These are phyloP conservation scores for Nakazawaea wickerhamii DNA, from an alignment of 805 yeast species.

Conservation along the genomic window DNA sequence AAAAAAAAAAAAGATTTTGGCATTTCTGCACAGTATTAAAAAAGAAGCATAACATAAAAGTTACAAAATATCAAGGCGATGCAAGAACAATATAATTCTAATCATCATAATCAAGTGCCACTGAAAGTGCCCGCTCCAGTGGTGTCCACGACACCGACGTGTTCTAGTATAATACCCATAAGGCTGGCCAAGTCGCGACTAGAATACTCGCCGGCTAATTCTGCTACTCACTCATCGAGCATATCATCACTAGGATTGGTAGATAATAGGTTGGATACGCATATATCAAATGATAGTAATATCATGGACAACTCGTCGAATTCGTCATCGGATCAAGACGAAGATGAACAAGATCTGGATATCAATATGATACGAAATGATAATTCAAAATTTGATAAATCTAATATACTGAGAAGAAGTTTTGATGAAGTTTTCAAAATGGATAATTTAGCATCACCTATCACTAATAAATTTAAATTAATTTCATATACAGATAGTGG, in stretches of 20 bases:
- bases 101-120: not conserved
- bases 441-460: constrained; percentile 3
- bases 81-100: not conserved
- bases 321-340: constrained; percentile 6
- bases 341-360: constrained; percentile 1
- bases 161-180: constrained; percentile 2
- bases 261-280: constrained; percentile 1
- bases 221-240: constrained; percentile 10
- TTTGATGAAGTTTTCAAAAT: constrained; percentile 8
- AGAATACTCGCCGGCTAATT: constrained; percentile 5
- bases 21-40: no score
- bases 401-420: constrained; percentile 4
- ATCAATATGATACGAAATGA: not conserved
- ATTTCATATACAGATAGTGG: not conserved
- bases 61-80: not conserved
- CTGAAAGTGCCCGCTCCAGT: not conserved
- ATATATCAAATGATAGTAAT: not conserved
- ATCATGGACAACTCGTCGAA: not conserved
- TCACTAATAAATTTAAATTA: not conserved
- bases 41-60: not conserved
- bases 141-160: not conserved
- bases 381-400: constrained; percentile 1
- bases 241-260: constrained; percentile 12
- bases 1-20: no score
- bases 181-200: not conserved